Base-by-base conservation (phyloP, 2,329 filamentous ascomycete genomes). In the Pestalotiopsis sp. region DNA sequence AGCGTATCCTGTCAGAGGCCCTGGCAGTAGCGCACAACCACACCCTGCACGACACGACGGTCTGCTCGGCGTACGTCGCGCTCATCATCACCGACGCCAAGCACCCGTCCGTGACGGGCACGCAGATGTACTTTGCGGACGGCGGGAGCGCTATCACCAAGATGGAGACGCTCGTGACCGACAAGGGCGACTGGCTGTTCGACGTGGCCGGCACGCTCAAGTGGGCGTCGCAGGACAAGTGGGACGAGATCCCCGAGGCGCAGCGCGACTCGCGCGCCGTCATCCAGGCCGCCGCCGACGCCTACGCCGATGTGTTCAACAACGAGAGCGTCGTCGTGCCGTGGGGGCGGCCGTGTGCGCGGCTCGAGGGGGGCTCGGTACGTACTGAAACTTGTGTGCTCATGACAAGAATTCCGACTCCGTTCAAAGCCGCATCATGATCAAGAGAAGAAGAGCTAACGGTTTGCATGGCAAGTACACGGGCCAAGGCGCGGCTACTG, bases 41-140 rank as follows among this genome's bases (percentile, higher is more conserved):
- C 68, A 79, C 75, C 63, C 76, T 76, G 67, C 68, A 75, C 66
- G 79, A 81, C 72, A 72, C 74, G 3, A 72, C 72, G 17, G 69
- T 69, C 35, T 81, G 79, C 70, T 76, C 80, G 20, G 80, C 81
- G 44, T 80, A 80, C 68, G 81, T 82, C 22, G 80, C 82, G 70
- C 75, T 84, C 65, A 77, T 81, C 67, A 72, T 73, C 26, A 73
- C 69, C 20, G 72, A 76, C 20, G 68, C 72, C 2, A 44, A 56
- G 44, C 75, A 78, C 22, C 78, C 78, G n/a, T 79, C 78, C 59
- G 78, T 77, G 10, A 76, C 76, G 44, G 75, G 75, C 35, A 78
- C 77, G 58, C 73, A 76, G 38, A 58, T 75, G 20, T 72, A 76
- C 69, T 69, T 70, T 35, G 65, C 62, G 17, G 70, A 74, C 20